Base-by-base conservation (phyloP, 352 stramenopile genomes). In the Phytophthora agathidicida region DNA sequence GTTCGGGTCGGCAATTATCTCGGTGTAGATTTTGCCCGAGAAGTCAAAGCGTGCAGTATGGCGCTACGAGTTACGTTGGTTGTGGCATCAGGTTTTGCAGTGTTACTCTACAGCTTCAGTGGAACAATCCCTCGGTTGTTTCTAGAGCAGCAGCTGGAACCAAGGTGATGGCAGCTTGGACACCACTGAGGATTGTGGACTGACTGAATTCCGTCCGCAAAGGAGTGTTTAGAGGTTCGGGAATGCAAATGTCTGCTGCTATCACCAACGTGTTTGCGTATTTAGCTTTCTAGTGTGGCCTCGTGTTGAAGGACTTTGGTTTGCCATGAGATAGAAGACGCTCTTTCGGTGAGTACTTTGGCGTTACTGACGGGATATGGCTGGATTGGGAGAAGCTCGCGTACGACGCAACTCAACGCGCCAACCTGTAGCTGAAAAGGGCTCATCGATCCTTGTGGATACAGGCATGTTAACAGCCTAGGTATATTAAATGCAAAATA, bases 191-290 rank as follows among this genome's bases (percentile, higher is more conserved):
- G 44, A 46, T 84, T 14, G 22, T 87, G 10, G 69, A 88, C 36
- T 63, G 71, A 1, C 44, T 73, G 37, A 72, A 86, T 53, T 51
- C 57, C 39, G 61, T 82, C 49, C 68, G 68, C 5, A 72, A 88
- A 45, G 83, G 78, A n/a, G 66, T 89, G 33, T 86, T 89, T 62
- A 70, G 79, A 23, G 78, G 69, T 32, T 76, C 68, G 14, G 83
- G 83, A n/a, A 11, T 47, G 13, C 81, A 93, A 37, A 68, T 63
- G 3, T 53, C 77, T 33, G 73, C 66, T 13, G 73, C 82, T 1
- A 54, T 67, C 19, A 63, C 71, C 3, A 89, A 87, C 48, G 71
- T 75, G 2, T 54, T 85, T 14, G 79, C 75, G 7, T 93, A 88
- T 50, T 94, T 91, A 2, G 81, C n/a, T n/a, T n/a, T n/a, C n/a